Evolutionary conservation across 2,329 filamentous ascomycete species (phyloP), one percentile per base, ranked within the genome.

Genomic region (Stachybotrys chlorohalonatus): DNA sequence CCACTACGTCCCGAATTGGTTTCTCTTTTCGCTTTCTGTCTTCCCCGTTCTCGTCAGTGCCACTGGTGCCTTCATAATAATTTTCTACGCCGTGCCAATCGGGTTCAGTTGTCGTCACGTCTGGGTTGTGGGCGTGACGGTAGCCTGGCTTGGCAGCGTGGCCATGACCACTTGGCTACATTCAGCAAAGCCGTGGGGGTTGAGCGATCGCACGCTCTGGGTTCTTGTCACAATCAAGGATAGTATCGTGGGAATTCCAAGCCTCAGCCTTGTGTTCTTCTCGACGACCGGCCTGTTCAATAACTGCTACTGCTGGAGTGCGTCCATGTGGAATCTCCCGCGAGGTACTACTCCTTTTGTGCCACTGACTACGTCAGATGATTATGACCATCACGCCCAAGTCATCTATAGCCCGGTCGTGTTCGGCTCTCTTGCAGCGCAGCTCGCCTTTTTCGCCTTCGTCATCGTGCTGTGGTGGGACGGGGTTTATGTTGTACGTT

Each of bases 81-180:
- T 52, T 13, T 52, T 31, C 31, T 52, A 45, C n/a, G 50, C 50
- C 11, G 50, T 45, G 11, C 50, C 50, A 16, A 32, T 42, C 7
- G 50, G 50, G 17, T 52, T 31, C 31, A 52, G 50, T 16, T 52
- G 50, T n/a, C 50, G 50, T 7, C 50, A 52, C 36, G 32, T 52
- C 15, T 52, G 50, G 50, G 50, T 52, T 5, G n/a, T 52, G 2
- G 50, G 50, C 7, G 50, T 45, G 13, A n/a, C 15, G 2, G 13
- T 52, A 11, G 13, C n/a, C 32, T 52, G 50, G 50, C 32, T 52
- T 3, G 32, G 8, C 13, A 52, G 50, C 36, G 17, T 36, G 24
- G 32, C 15, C 24, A 17, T n/a, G n/a, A 52, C 50, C 9, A 45
- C 50, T 9, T 45, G 11, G 50, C 7, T 52, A 16, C 50, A 52